A percentile compares a stretch with the other conserved stretches of the same genome.
These are phyloP conservation scores for Fraxinus excelsior DNA, from an alignment of 257 asterid species.

Conservation along the genomic window DNA sequence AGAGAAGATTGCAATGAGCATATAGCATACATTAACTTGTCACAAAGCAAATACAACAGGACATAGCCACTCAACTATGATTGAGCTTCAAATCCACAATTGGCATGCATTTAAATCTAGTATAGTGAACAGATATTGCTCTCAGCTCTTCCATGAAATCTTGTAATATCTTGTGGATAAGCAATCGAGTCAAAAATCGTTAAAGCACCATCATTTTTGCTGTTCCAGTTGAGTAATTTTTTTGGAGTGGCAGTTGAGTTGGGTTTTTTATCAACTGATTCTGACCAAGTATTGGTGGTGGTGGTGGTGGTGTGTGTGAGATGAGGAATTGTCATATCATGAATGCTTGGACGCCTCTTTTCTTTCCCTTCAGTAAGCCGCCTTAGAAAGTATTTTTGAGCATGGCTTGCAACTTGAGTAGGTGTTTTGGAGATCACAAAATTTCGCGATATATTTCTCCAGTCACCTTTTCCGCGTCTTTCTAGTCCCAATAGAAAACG, in stretches of 20 bases:
- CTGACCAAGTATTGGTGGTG: too few species aligned
- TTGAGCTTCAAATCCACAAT: background rate
- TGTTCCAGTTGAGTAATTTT: too few species aligned
- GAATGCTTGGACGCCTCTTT: conserved; percentile 80
- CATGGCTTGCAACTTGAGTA: conserved; percentile 92
- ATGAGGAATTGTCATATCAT: conserved; percentile 47
- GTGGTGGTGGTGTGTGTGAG: too few species aligned
- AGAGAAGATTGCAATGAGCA: background rate
- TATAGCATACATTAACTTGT: background rate
- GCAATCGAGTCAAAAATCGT: conserved; percentile 40
- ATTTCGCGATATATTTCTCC: conserved; percentile 75
- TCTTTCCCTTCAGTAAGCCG: conserved; percentile 64
- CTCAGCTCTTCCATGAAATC: conserved; percentile 16
- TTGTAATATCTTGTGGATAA: conserved; percentile 23
- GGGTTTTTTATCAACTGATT: too few species aligned
- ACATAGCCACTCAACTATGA: background rate
- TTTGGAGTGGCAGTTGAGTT: too few species aligned
- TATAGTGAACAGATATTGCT: background rate
- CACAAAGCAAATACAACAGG: background rate
- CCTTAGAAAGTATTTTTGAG: conserved; percentile 79
- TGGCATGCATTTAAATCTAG: background rate
- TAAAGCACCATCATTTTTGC: conserved; percentile 27
- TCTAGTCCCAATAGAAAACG: conserved; percentile 68
- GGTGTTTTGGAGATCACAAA: conserved; percentile 76
- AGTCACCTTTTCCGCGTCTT: conserved; percentile 76